Conservation (phyloP, 495 filamentous ascomycete species). For the Parathielavia appendiculata region DNA sequence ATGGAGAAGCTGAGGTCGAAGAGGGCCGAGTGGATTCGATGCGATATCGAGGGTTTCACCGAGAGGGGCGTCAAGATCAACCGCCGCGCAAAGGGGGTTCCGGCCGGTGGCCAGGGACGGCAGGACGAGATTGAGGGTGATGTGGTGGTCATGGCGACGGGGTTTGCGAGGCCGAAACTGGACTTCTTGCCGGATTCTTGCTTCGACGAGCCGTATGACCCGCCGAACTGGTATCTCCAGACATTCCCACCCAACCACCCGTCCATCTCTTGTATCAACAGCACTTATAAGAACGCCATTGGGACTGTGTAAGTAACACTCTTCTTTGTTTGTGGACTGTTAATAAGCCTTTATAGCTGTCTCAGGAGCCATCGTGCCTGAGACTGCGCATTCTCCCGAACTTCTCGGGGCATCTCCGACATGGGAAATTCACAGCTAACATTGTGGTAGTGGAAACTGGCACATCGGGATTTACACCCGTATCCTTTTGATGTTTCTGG, state of each 20-base stretch:
- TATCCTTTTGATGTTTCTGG: constrained; percentile 78
- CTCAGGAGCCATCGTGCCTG: too few relatives aligned
- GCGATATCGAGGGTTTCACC: constrained; percentile 65
- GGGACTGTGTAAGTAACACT: constrained; percentile 49
- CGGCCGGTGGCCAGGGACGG: constrained; percentile 64
- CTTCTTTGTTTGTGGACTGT: too few relatives aligned
- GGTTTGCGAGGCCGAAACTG: constrained; percentile 67
- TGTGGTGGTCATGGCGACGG: constrained; percentile 79
- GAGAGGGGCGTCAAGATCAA: constrained; percentile 65
- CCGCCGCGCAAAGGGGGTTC: constrained; percentile 63
- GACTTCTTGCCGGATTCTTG: constrained; percentile 65
- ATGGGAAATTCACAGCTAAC: too few relatives aligned
- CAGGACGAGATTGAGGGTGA: constrained; percentile 61
- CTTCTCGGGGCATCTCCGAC: too few relatives aligned
- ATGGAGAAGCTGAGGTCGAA: constrained; percentile 71
- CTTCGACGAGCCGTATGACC: constrained; percentile 65
- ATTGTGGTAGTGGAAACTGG: constrained; percentile 55
- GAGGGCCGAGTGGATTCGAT: constrained; percentile 72
- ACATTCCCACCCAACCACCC: constrained; percentile 66
- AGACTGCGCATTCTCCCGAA: too few relatives aligned
- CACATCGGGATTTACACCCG: constrained; percentile 87
- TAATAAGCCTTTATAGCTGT: too few relatives aligned
- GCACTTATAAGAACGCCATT: constrained; percentile 75
- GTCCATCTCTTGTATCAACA: constrained; percentile 73
- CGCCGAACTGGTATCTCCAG: constrained; percentile 85